phyloP scores from a whole-genome alignment of 2,329 filamentous ascomycete genomes.

The Pleoardoris graminearum region DNA sequence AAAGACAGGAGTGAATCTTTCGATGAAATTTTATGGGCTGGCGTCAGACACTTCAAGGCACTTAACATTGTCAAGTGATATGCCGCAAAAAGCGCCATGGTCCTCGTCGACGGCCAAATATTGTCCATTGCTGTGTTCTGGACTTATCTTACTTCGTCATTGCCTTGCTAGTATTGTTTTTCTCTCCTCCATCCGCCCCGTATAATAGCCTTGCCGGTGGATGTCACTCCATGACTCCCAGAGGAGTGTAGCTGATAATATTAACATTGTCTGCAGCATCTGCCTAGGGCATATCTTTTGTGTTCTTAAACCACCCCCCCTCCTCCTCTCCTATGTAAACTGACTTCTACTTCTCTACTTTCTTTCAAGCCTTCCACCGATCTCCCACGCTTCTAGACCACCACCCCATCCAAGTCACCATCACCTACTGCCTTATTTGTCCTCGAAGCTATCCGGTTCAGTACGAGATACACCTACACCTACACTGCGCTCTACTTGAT shows the following conservation, averaged over 20 bases:
- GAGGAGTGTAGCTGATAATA: no score
- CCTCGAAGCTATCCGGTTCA: conserved; percentile 10
- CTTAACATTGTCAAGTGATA: conserved; percentile 2
- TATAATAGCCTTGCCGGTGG: no score
- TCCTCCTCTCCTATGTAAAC: not conserved
- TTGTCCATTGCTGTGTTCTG: no score
- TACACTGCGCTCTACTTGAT: not conserved
- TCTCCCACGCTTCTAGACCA: not conserved
- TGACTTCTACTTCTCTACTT: conserved; percentile 1
- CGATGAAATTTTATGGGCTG: not conserved
- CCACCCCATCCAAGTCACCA: not conserved
- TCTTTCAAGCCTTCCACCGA: not conserved
- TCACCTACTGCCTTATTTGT: conserved; percentile 15
- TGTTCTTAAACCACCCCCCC: not conserved
- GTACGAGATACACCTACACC: not conserved
- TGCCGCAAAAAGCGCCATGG: not conserved
- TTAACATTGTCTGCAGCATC: not conserved
- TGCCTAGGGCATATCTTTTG: not conserved
- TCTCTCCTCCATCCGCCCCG: no score
- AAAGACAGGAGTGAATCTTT: not conserved
- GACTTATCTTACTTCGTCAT: no score
- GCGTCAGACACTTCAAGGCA: not conserved
- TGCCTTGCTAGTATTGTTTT: no score
- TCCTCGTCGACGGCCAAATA: not conserved
- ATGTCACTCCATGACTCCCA: no score